phyloP scores from a whole-genome alignment of 371 early-diverging fungal genomes.

The Thermomucor indicae-seudaticae region DNA sequence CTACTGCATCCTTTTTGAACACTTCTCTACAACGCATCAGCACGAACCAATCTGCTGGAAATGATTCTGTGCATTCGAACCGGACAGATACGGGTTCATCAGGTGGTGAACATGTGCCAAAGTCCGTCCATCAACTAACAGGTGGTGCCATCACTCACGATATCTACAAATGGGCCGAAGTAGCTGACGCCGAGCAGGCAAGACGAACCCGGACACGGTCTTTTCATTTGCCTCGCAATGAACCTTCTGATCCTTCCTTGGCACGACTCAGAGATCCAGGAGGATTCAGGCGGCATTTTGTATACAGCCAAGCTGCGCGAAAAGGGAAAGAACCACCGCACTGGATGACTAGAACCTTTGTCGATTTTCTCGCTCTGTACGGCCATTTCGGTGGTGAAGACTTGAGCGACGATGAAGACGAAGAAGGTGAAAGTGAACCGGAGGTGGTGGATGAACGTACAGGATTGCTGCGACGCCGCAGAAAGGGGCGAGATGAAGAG shows the following conservation, averaged over 20 bases:
- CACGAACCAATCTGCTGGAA: constrained; percentile 3
- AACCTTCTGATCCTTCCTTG: constrained; percentile 31
- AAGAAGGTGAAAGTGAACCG: constrained; percentile 18
- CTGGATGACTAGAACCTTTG: constrained; percentile 82
- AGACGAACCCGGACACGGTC: constrained; percentile 38
- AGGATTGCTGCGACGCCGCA: constrained; percentile 6
- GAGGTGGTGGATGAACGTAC: constrained; percentile 13
- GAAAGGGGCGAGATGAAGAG: constrained; percentile 8
- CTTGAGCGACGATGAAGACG: constrained; percentile 37
- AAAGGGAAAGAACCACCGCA: constrained; percentile 64
- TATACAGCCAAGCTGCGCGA: constrained; percentile 69
- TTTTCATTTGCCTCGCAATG: constrained; percentile 26
- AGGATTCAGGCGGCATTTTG: constrained; percentile 86
- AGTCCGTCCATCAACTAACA: constrained; percentile 39
- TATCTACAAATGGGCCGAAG: constrained; percentile 57
- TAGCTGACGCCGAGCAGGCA: constrained; percentile 31
- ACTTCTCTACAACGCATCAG: constrained; percentile 15
- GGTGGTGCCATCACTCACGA: constrained; percentile 57
- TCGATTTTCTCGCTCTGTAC: constrained; percentile 90
- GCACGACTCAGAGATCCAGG: constrained; percentile 69
- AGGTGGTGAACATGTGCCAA: constrained; percentile 10
- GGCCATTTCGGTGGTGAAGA: constrained; percentile 92
- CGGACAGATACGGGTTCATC: constrained; percentile 6
- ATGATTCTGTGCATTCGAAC: not conserved
- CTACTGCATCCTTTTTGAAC: constrained; percentile 20